Evolutionary conservation across 108 stramenopile genomes (phyloP), one percentile per base, ranked within the genome.

Genomic region (Seminavis robusta): DNA sequence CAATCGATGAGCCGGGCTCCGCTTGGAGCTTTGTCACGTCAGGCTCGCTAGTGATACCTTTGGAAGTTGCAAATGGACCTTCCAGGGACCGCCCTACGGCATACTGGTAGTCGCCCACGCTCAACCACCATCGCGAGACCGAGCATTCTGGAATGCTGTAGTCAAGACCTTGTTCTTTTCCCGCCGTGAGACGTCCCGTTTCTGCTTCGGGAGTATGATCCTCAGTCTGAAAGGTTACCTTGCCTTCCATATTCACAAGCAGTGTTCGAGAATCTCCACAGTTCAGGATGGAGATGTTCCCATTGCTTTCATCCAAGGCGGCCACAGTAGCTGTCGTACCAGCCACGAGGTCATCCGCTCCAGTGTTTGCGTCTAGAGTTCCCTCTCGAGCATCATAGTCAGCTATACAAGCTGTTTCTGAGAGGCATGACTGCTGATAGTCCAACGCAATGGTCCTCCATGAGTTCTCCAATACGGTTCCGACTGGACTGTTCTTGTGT

Each of bases 221-320:
- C 15, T 65, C 33, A 1, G 90, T 85, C 15, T 46, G 62, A 56
- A 86, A 86, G 2, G 57, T 38, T n/a, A 85, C 66, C n/a, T 65
- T 59, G 17, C 65, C 63, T 0, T 62, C 53, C 3, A 2, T 25
- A 16, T 76, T 71, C 19, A 87, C 29, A 0, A 85, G 56, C 15
- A 91, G 31, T 24, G 80, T 74, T 41, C 90, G 59, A 4, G 83
- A 85, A 38, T 91, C 90, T 8, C 90, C 90, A 55, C 90, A 91
- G 48, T 91, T 87, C 24, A 87, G 47, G 25, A 86, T 51, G 11
- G 71, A 56, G 33, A 88, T n/a, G 24, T 82, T 64, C 11, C 83
- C 78, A n/a, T 36, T 61, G 0, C 71, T 65, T 38, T 71, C 63
- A 28, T 78, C 75, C 7, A 86, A 55, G 1, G 83, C 84, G 17